Evolutionary conservation across 2,329 filamentous ascomycete genomes (phyloP).

Genomic region (Fusarium illudens): DNA sequence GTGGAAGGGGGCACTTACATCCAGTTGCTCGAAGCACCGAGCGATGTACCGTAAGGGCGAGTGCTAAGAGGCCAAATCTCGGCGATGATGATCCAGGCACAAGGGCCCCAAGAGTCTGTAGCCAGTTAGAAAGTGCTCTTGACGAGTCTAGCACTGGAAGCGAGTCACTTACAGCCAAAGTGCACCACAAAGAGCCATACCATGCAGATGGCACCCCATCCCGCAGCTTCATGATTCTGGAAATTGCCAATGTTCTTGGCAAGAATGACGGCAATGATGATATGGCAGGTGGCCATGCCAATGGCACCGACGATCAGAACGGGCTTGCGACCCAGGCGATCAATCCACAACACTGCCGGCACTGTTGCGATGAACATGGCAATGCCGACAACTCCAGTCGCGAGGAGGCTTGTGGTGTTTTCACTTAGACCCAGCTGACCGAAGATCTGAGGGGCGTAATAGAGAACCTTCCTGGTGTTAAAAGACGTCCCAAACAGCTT

Average conservation of each 20-base stretch:
- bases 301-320: constrained; percentile 70
- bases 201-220: constrained; percentile 74
- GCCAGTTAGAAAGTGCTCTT: background rate
- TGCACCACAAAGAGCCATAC: constrained; percentile 79
- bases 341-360: constrained; percentile 71
- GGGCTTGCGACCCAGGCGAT: constrained; percentile 69
- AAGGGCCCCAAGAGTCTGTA: constrained; percentile 73
- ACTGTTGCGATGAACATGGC: constrained; percentile 75
- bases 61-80: constrained; percentile 79
- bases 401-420: constrained; percentile 65
- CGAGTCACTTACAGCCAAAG: constrained; percentile 65
- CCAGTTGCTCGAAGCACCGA: constrained; percentile 73
- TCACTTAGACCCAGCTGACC: constrained; percentile 66
- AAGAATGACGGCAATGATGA: constrained; percentile 75
- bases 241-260: constrained; percentile 70
- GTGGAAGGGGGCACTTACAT: constrained; percentile 46
- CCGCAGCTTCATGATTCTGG: constrained; percentile 64
- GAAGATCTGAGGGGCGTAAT: constrained; percentile 78
- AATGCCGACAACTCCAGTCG: constrained; percentile 76
- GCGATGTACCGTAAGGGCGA: constrained; percentile 73
- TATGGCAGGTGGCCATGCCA: constrained; percentile 74
- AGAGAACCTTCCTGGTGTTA: constrained; percentile 53
- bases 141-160: background rate
- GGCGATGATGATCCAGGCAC: constrained; percentile 77
- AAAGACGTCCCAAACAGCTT: too few relatives aligned